phyloP scores from a whole-genome alignment of 176 grass and related monocot genomes.

The Bolboschoenus planiculmis region DNA sequence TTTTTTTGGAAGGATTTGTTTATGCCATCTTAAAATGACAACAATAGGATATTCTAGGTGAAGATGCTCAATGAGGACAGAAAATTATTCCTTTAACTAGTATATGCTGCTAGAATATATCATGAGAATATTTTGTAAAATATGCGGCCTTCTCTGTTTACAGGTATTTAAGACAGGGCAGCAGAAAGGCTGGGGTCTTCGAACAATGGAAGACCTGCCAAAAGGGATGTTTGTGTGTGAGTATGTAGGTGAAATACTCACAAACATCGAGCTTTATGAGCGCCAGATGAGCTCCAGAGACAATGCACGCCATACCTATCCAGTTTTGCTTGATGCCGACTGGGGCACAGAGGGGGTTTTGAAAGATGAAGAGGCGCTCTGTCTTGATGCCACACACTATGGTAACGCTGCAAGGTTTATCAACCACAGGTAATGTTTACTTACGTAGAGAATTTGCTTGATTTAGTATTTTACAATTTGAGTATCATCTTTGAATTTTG shows the following conservation, averaged over 20 bases:
- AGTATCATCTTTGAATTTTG: constrained; percentile 15
- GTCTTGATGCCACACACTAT: constrained; percentile 82
- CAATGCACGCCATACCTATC: constrained; percentile 59
- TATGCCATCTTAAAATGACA: not conserved
- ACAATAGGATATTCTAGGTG: not conserved
- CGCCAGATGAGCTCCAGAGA: constrained; percentile 33
- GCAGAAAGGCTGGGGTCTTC: constrained; percentile 76
- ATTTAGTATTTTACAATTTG: constrained; percentile 1
- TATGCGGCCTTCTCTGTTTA: constrained; percentile 22
- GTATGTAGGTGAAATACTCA: constrained; percentile 87
- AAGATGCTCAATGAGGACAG: not conserved
- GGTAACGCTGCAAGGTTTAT: constrained; percentile 90
- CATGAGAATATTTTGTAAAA: not conserved
- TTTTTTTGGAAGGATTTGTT: not conserved
- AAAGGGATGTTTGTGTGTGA: constrained; percentile 84
- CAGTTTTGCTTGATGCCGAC: constrained; percentile 65
- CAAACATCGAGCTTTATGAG: constrained; percentile 81
- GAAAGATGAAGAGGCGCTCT: constrained; percentile 79
- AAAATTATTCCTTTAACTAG: not conserved
- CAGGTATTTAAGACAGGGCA: constrained; percentile 75
- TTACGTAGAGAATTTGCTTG: constrained; percentile 8
- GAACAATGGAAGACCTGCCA: constrained; percentile 47
- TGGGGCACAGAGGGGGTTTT: constrained; percentile 72
- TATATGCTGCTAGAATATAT: not conserved
- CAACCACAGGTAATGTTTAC: constrained; percentile 68